Conservation (phyloP, 768 basidiomycete genomes). For the Leccinum subtestaceum region DNA sequence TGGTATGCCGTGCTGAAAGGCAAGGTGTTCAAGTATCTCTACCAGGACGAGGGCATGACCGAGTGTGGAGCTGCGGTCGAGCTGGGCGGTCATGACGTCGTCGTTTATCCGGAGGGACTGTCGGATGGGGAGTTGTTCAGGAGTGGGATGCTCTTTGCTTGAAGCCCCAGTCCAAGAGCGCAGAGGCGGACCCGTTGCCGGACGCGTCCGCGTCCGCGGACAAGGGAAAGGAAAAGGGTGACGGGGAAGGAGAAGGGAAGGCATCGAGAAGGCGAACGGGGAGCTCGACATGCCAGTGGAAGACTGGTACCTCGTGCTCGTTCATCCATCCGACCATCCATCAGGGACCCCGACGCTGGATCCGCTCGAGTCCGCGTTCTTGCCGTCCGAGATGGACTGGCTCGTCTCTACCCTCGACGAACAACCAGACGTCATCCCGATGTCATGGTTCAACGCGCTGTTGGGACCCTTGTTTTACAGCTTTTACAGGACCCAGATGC, state of each 20-base stretch:
- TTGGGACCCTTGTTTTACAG: slow-evolving; percentile 91
- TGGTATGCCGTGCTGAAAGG: slow-evolving; percentile 94
- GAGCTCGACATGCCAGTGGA: slow-evolving; percentile 70
- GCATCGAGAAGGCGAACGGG: neutral
- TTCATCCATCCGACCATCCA: slow-evolving; percentile 69
- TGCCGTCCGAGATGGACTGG: slow-evolving; percentile 72
- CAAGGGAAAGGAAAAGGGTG: neutral
- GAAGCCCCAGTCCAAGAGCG: slow-evolving; percentile 44
- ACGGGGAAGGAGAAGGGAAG: neutral
- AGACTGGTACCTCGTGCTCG: slow-evolving; percentile 88
- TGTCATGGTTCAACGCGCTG: slow-evolving; percentile 96
- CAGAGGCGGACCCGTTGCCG: slow-evolving; percentile 39
- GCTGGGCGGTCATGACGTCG: slow-evolving; percentile 72
- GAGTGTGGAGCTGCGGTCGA: slow-evolving; percentile 93
- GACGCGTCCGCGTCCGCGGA: slow-evolving; percentile 43
- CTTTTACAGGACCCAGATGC: slow-evolving; percentile 76
- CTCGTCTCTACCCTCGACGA: slow-evolving; percentile 85
- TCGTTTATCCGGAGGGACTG: slow-evolving; percentile 72
- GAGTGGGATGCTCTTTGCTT: slow-evolving; percentile 87
- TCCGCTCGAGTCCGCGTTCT: slow-evolving; percentile 66
- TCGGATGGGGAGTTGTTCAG: slow-evolving; percentile 85
- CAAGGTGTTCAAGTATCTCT: slow-evolving; percentile 77
- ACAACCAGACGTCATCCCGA: slow-evolving; percentile 93
- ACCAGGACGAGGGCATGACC: slow-evolving; percentile 87
- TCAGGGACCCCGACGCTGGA: slow-evolving; percentile 58